Base-by-base conservation (phyloP, 129 eudicot genomes). In the Centaurea solstitialis region DNA sequence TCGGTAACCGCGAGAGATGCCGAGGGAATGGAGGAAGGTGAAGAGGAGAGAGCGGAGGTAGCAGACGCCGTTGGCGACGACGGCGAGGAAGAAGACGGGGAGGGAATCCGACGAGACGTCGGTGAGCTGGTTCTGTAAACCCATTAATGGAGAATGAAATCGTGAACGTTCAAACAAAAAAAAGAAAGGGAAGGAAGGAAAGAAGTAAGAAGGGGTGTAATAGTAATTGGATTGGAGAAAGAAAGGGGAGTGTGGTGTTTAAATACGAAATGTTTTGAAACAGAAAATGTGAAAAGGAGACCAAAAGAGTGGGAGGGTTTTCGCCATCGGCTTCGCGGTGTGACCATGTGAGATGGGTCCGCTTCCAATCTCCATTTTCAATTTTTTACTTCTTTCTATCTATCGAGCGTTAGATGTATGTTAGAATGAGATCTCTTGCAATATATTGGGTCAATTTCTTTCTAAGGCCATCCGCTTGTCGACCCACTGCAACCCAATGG, bases 61-160 rank as follows among this genome's bases (percentile, higher is more conserved):
- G 67, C 84, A 33, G 15, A 88, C 88, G 86, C 86, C 79, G 83
- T 81, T 83, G 47, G 89, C 97, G 74, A 94, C 40, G 41, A 86
- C 39, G 20, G 88, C 76, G 0, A 88, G 78, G 0, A 87, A 0
- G 35, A 91, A 79, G 8, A 90, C 61, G 0, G 88, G 89, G 59
- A 88, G 64, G 9, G 97, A 91, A 73, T 92, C 97, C 0, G 98
- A 88, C 2, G 96, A 86, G 8, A 90, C 43, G 66, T 94, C 93
- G 82, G 87, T 85, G 6, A 94, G 83, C 24, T 92, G 93, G 80
- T 76, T 88, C 15, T 92, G 93, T 74, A 94, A 37, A 10, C 98
- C 98, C 98, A 94, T 94, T 0, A 9, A 28, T 40, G 57, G 22
- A 38, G 17, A 23, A 33, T 68, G 41, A 9, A 33, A 69, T 0